A percentile compares a stretch with the other conserved stretches of the same genome.
These are phyloP conservation scores for Pisolithus orientalis DNA, from an alignment of 768 basidiomycete genomes.

Conservation along the genomic window DNA sequence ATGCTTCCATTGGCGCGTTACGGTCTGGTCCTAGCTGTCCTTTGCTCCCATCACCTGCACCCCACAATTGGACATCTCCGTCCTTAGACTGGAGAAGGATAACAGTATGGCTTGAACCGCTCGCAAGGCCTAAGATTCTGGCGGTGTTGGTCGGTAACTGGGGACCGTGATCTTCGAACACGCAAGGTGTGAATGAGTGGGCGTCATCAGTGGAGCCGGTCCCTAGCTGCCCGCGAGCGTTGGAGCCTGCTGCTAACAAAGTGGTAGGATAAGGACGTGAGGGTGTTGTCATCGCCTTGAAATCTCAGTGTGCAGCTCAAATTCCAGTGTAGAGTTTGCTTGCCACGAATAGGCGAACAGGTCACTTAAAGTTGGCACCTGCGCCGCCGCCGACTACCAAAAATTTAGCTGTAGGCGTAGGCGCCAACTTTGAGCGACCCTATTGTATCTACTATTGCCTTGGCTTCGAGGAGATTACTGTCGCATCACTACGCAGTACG, in stretches of 20 bases:
- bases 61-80: conserved; percentile 52
- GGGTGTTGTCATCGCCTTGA: background rate
- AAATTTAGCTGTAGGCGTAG: background rate
- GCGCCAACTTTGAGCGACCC: background rate
- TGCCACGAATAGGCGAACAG: background rate
- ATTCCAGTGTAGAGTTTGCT: background rate
- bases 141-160: conserved; percentile 18
- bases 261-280: background rate
- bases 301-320: background rate
- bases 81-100: conserved; percentile 42
- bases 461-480: too few relatives aligned
- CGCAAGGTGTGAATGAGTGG: conserved; percentile 32
- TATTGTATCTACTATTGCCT: too few relatives aligned
- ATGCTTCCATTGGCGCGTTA: background rate
- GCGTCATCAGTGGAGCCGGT: conserved; percentile 34
- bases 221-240: conserved; percentile 43
- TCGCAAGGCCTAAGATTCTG: conserved; percentile 46
- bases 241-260: conserved; percentile 42
- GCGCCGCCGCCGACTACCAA: background rate
- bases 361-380: background rate
- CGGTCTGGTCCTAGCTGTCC: conserved; percentile 66
- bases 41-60: conserved; percentile 60
- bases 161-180: conserved; percentile 21
- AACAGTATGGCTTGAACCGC: conserved; percentile 79
- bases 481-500: too few relatives aligned